Percentiles rank a stretch among this genome's conserved stretches.
phyloP scores from a whole-genome alignment of 1,139 yeast genomes.

The Kodamaea arcana region DNA sequence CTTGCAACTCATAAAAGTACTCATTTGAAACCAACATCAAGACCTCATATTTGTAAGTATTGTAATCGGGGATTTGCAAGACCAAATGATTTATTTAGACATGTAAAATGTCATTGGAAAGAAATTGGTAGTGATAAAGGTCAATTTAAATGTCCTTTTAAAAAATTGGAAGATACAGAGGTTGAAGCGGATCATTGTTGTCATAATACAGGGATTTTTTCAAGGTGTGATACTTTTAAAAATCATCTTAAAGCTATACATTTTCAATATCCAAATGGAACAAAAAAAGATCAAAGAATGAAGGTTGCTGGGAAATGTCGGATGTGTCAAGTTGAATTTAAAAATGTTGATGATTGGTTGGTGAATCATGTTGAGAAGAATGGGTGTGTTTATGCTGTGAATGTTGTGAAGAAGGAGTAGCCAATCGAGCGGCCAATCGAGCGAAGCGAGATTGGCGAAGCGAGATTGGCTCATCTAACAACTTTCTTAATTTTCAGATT shows the following conservation, averaged over 20 bases:
- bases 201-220: constrained; percentile 79
- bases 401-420: neutral
- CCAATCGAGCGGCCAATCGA: too few relatives aligned
- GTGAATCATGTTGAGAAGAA: constrained; percentile 62
- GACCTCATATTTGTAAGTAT: constrained; percentile 74
- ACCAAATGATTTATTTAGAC: constrained; percentile 81
- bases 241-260: constrained; percentile 88
- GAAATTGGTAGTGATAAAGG: constrained; percentile 53
- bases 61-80: constrained; percentile 86
- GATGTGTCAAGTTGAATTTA: constrained; percentile 64
- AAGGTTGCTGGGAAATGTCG: constrained; percentile 71
- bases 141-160: constrained; percentile 46
- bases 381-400: constrained; percentile 28
- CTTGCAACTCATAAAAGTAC: constrained; percentile 84
- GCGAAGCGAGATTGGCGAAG: neutral
- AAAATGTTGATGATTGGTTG: constrained; percentile 77
- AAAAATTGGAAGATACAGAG: constrained; percentile 15
- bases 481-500: too few relatives aligned
- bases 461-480: too few relatives aligned
- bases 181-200: constrained; percentile 45
- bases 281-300: constrained; percentile 70
- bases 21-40: constrained; percentile 65
- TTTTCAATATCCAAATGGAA: constrained; percentile 84
- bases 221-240: constrained; percentile 87
- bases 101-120: constrained; percentile 78